phyloP scores from a whole-genome alignment of 768 basidiomycete genomes.

The Cystoderma amianthinum region DNA sequence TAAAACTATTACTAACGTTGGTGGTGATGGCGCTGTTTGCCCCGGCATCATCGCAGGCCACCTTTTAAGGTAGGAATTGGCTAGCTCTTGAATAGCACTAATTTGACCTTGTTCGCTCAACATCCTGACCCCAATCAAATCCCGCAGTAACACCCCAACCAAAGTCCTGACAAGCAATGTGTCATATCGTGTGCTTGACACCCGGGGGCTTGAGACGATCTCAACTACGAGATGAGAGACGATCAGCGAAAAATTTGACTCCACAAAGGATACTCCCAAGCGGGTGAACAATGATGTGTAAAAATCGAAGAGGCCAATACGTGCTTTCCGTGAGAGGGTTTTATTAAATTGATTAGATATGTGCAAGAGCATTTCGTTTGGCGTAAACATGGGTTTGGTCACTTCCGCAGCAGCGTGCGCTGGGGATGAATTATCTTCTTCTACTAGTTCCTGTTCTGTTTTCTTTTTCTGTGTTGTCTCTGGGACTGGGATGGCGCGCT shows the following conservation, averaged over 20 bases:
- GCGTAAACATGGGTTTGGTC: slow-evolving; percentile 63
- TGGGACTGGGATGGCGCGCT: slow-evolving; percentile 36
- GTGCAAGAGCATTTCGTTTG: slow-evolving; percentile 75
- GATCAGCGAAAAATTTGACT: slow-evolving; percentile 76
- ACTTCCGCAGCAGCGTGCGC: slow-evolving; percentile 42
- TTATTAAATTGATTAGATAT: slow-evolving; percentile 82
- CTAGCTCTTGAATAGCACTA: slow-evolving; percentile 80
- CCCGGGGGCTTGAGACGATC: slow-evolving; percentile 57
- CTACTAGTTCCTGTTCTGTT: slow-evolving; percentile 56
- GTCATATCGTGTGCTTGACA: slow-evolving; percentile 60
- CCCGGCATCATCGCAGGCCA: slow-evolving; percentile 95
- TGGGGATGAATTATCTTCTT: slow-evolving; percentile 41
- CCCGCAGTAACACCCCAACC: slow-evolving; percentile 72
- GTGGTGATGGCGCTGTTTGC: slow-evolving; percentile 58
- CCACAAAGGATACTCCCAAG: slow-evolving; percentile 74
- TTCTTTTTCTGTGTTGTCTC: slow-evolving; percentile 52
- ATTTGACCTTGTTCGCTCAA: slow-evolving; percentile 94
- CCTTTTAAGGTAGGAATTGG: slow-evolving; percentile 74
- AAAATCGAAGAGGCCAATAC: slow-evolving; percentile 85
- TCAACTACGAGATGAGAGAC: slow-evolving; percentile 75
- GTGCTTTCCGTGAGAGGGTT: slow-evolving; percentile 56
- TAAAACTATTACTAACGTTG: slow-evolving; percentile 67
- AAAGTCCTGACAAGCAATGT: slow-evolving; percentile 62
- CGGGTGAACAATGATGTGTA: slow-evolving; percentile 72
- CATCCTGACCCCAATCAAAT: slow-evolving; percentile 84